These are phyloP conservation scores for Neofusicoccum laricinum DNA, from an alignment of 2,329 filamentous ascomycete species.

Conservation along the genomic window DNA sequence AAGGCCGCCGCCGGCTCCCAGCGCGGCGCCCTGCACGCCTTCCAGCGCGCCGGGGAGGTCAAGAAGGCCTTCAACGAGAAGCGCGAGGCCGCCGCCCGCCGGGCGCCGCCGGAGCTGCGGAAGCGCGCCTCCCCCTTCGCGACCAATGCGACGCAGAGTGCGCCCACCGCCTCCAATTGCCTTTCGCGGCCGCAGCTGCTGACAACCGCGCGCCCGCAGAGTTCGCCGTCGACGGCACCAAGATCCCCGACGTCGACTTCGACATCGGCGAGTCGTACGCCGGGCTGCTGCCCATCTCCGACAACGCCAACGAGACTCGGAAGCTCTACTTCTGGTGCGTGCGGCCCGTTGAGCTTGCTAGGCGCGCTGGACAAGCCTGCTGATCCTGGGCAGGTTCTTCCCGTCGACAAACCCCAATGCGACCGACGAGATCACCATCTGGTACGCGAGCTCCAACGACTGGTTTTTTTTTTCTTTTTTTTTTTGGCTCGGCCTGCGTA, in stretches of 20 bases:
- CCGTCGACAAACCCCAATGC: slow-evolving; percentile 52
- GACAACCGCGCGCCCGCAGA: slow-evolving; percentile 37
- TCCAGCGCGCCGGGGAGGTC: slow-evolving; percentile 9
- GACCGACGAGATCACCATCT: slow-evolving; percentile 61
- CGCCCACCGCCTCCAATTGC: slow-evolving; percentile 4
- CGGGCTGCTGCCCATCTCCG: slow-evolving; percentile 59
- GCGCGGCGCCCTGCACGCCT: background rate
- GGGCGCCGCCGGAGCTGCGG: slow-evolving; percentile 25
- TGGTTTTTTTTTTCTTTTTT: background rate
- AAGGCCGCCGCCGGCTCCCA: background rate
- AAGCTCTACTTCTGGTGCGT: slow-evolving; percentile 59
- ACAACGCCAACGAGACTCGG: slow-evolving; percentile 46
- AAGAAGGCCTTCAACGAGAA: slow-evolving; percentile 25
- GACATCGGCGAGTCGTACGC: slow-evolving; percentile 66
- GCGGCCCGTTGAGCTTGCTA: too few relatives aligned
- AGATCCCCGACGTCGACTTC: slow-evolving; percentile 66
- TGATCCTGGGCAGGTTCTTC: slow-evolving; percentile 53
- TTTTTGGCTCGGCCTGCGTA: too few relatives aligned
- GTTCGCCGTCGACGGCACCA: slow-evolving; percentile 62
- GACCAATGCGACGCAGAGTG: slow-evolving; percentile 34
- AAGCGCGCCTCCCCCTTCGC: slow-evolving; percentile 32
- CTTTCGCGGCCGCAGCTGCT: slow-evolving; percentile 17
- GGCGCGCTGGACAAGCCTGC: background rate
- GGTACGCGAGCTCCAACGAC: slow-evolving; percentile 22
- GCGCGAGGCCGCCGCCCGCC: slow-evolving; percentile 17